Evolutionary conservation across 768 basidiomycete species (phyloP).

Genomic region (Boletus eberwhitei): DNA sequence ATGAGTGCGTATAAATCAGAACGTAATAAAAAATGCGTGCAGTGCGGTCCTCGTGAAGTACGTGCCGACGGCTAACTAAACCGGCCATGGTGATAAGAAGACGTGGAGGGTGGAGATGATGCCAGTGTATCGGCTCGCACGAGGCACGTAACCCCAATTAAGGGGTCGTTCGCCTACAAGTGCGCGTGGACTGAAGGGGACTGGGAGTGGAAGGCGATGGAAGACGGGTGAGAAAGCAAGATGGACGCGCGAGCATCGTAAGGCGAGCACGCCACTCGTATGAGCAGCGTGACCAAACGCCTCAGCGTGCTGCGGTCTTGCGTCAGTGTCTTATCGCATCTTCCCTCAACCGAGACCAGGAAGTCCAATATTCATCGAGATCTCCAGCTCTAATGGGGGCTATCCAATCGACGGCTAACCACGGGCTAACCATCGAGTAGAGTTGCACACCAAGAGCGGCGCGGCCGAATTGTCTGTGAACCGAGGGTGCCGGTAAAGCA

Average conservation of each 20-base stretch:
- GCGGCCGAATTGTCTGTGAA: constrained; percentile 46
- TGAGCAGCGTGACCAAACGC: constrained; percentile 47
- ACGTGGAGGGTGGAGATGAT: constrained; percentile 36
- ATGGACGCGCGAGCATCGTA: constrained; percentile 49
- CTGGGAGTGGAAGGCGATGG: constrained; percentile 42
- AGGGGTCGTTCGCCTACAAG: constrained; percentile 78
- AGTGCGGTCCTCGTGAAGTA: constrained; percentile 23
- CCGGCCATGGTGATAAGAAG: constrained; percentile 18
- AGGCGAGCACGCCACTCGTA: constrained; percentile 50
- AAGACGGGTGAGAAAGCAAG: constrained; percentile 42
- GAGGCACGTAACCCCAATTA: constrained; percentile 78
- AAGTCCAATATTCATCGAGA: constrained; percentile 49
- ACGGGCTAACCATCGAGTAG: constrained; percentile 38
- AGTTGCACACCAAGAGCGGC: constrained; percentile 37
- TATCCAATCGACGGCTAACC: constrained; percentile 32
- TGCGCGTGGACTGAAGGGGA: constrained; percentile 50
- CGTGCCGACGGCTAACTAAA: constrained; percentile 27
- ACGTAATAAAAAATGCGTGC: constrained; percentile 44
- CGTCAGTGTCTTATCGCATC: constrained; percentile 58
- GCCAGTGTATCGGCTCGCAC: constrained; percentile 74
- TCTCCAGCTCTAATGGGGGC: constrained; percentile 28
- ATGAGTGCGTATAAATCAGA: constrained; percentile 36
- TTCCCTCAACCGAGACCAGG: constrained; percentile 50
- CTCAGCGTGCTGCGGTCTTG: constrained; percentile 62
- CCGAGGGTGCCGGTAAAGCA: constrained; percentile 15